Evolutionary conservation across 2,329 filamentous ascomycete genomes (phyloP), one percentile per base, ranked within the genome.

Genomic region (Alternaria triticimaculans): DNA sequence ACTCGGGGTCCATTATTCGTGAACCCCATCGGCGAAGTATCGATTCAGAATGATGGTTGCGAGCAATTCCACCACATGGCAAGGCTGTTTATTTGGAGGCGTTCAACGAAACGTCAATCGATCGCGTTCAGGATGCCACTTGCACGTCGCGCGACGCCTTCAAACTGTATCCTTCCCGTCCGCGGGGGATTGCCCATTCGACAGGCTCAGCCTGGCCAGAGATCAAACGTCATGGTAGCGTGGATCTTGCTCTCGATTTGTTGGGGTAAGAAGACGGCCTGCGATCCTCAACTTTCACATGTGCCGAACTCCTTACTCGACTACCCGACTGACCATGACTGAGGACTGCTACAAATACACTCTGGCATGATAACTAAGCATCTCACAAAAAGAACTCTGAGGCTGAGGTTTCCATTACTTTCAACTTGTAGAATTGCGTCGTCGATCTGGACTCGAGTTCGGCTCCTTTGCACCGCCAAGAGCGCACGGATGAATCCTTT

Each of bases 391-490:
- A 25, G 41, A 41, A 55, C 18, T 21, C 11, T 41, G 20, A 53
- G 23, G 46, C 25, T 53, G 30, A 33, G 41, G 54, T 46, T 44
- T 51, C 26, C 25, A 30, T 37, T 54, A 64, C 26, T 49, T 61
- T 44, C 41, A 58, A 55, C 11, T 57, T 62, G 55, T 55, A 50
- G 54, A 58, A 66, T 51, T 60, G 37, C 55, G 60, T 63, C 64
- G 67, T 63, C 63, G 68, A 70, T 67, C 67, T 63, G 54, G 62
- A 62, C 63, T 67, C 58, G 58, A 63, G 59, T 20, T 63, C 63
- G 61, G 59, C 63, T 67, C 62, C 62, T 68, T 66, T 62, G 54
- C 55, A 57, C 58, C 60, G 69, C 69, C 69, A 69, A 67, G 62
- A 20, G 15, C 45, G 70, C 66, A 66, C 66, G 67, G 64, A 56